These are phyloP conservation scores for Acacia concinna DNA, from an alignment of 331 rosid species.

Conservation along the genomic window DNA sequence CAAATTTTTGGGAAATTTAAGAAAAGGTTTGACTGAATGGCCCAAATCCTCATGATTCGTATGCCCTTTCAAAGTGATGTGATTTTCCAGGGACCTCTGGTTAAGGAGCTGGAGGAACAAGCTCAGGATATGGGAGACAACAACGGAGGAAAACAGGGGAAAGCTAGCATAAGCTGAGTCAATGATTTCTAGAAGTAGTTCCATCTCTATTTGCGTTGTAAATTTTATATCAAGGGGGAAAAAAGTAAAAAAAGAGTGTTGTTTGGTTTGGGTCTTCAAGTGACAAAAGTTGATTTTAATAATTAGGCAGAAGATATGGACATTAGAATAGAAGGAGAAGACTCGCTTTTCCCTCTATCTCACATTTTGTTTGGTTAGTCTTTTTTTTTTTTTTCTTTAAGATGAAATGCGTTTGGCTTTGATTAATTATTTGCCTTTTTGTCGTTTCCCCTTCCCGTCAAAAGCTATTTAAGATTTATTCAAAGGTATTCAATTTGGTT, in stretches of 20 bases:
- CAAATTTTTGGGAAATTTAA: conserved; percentile 23
- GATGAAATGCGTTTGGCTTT: conserved; percentile 31
- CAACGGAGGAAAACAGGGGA: conserved; percentile 46
- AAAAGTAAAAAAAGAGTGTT: neutral
- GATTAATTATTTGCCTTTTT: conserved; percentile 42
- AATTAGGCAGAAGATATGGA: conserved; percentile 33
- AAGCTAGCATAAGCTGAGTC: conserved; percentile 32
- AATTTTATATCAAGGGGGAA: conserved; percentile 18
- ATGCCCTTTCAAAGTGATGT: conserved; percentile 23
- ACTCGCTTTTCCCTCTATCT: neutral
- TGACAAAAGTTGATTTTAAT: conserved; percentile 24
- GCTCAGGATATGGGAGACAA: conserved; percentile 36
- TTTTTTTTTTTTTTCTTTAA: neutral
- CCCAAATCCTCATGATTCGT: conserved; percentile 26
- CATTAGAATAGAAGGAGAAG: conserved; percentile 36
- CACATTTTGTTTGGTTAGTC: conserved; percentile 26
- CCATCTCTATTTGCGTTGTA: conserved; percentile 31
- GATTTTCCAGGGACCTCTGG: conserved; percentile 31
- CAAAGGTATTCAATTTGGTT: neutral
- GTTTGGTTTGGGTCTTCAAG: conserved; percentile 33
- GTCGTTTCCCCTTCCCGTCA: conserved; percentile 34
- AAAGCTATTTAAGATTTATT: neutral
- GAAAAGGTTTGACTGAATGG: conserved; percentile 25
- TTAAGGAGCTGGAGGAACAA: conserved; percentile 25
- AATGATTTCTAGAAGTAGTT: conserved; percentile 32